phyloP scores from a whole-genome alignment of 2,329 filamentous ascomycete genomes.

The Scopulariopsis brevicaulis region DNA sequence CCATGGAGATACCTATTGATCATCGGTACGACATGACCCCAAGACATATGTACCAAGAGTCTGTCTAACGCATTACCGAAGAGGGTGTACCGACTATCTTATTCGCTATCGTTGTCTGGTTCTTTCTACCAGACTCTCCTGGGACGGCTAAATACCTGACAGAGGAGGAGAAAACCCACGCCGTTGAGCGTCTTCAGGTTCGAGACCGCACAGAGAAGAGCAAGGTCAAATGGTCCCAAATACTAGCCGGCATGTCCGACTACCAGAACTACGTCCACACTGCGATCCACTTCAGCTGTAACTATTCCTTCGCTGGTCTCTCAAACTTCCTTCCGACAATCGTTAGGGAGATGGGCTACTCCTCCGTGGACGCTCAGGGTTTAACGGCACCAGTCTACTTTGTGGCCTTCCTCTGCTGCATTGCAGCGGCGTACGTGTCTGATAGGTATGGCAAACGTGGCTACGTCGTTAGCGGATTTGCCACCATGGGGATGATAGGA shows the following conservation, averaged over 20 bases:
- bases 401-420: constrained; percentile 20
- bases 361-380: constrained; percentile 24
- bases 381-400: constrained; percentile 28
- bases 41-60: no score
- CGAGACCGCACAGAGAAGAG: constrained; percentile 10
- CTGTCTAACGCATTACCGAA: neutral
- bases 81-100: constrained; percentile 17
- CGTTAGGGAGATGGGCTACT: constrained; percentile 25
- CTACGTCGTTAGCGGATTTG: constrained; percentile 15
- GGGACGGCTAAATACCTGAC: constrained; percentile 16
- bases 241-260: constrained; percentile 20
- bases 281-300: constrained; percentile 25
- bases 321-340: constrained; percentile 30
- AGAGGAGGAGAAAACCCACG: constrained; percentile 13
- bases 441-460: constrained; percentile 23
- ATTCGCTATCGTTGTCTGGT: constrained; percentile 15
- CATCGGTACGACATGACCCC: constrained; percentile 24
- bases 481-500: constrained; percentile 14
- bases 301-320: constrained; percentile 23
- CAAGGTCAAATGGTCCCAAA: constrained; percentile 15
- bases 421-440: constrained; percentile 17
- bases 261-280: constrained; percentile 23
- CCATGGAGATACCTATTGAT: constrained; percentile 57
- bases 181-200: constrained; percentile 11
- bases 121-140: constrained; percentile 18